Evolutionary conservation across 2,329 filamentous ascomycete genomes (phyloP).

Genomic region (Pyrenophora graminea): DNA sequence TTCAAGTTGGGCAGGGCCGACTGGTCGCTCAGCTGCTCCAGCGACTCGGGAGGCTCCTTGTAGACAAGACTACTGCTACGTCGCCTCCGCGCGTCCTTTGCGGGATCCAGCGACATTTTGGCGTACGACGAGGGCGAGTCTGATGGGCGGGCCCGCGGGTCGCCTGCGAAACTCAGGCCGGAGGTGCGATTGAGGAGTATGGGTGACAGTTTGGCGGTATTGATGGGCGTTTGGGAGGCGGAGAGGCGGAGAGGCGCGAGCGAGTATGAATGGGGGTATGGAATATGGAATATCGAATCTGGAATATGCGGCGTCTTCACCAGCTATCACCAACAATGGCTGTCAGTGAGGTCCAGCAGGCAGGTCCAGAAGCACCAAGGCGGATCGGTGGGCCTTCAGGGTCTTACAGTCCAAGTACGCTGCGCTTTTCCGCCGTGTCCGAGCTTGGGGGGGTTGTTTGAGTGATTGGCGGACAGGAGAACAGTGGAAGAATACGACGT

Average conservation of each 20-base stretch:
- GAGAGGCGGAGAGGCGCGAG: slow-evolving; percentile 5
- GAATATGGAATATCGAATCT: too few species aligned
- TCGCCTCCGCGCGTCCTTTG: slow-evolving; percentile 75
- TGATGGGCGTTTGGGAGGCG: slow-evolving; percentile 41
- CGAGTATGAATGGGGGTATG: not conserved
- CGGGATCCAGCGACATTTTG: slow-evolving; percentile 42
- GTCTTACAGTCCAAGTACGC: slow-evolving; percentile 36
- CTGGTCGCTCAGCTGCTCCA: slow-evolving; percentile 98
- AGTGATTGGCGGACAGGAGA: slow-evolving; percentile 3
- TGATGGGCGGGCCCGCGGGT: slow-evolving; percentile 59
- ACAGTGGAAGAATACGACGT: not conserved
- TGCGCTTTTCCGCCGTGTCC: slow-evolving; percentile 35
- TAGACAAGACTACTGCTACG: slow-evolving; percentile 98
- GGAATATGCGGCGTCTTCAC: too few species aligned
- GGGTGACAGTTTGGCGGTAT: slow-evolving; percentile 96
- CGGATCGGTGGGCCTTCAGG: slow-evolving; percentile 17
- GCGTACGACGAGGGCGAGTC: slow-evolving; percentile 28
- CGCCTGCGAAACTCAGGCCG: slow-evolving; percentile 80
- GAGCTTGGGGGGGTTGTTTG: slow-evolving; percentile 23
- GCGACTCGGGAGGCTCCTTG: slow-evolving; percentile 92
- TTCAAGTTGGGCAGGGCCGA: slow-evolving; percentile 93
- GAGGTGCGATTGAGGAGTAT: slow-evolving; percentile 83
- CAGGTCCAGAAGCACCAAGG: too few species aligned
- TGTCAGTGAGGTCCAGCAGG: not conserved
- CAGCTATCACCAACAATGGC: not conserved